Percentiles rank a stretch among this genome's conserved stretches.
These are phyloP conservation scores for Neohortaea acidophila DNA, from an alignment of 495 filamentous ascomycete species.

Conservation along the genomic window DNA sequence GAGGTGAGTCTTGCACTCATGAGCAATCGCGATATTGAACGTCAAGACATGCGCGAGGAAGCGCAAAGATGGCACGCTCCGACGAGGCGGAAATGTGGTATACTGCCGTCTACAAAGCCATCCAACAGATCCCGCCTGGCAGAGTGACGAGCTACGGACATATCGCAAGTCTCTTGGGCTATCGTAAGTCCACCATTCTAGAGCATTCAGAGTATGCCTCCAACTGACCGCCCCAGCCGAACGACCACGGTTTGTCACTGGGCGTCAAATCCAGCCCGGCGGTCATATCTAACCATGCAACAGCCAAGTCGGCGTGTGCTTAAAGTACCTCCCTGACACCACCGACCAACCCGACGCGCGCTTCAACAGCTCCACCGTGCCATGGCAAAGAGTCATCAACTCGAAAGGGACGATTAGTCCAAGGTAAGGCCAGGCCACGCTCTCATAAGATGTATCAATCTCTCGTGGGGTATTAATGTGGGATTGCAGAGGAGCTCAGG, in stretches of 20 bases:
- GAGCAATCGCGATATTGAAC: no score
- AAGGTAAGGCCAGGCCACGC: slow-evolving; percentile 40
- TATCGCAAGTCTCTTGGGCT: slow-evolving; percentile 64
- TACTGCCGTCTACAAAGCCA: slow-evolving; percentile 63
- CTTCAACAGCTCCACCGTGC: slow-evolving; percentile 64
- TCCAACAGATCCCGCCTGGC: slow-evolving; percentile 70
- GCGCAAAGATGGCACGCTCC: slow-evolving; percentile 14
- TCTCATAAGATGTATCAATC: slow-evolving; percentile 1
- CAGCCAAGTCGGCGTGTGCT: slow-evolving; percentile 70
- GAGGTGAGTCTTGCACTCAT: no score
- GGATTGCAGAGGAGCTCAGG: slow-evolving; percentile 20
- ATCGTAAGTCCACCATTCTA: slow-evolving; percentile 55
- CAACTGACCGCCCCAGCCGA: slow-evolving; percentile 12
- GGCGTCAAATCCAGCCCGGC: no score
- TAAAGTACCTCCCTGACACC: slow-evolving; percentile 61
- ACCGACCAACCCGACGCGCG: slow-evolving; percentile 24
- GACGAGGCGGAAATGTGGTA: slow-evolving; percentile 70
- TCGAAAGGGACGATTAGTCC: slow-evolving; percentile 71
- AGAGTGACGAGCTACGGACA: slow-evolving; percentile 82
- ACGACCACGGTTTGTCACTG: slow-evolving; percentile 3
- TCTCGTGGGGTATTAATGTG: slow-evolving; percentile 7
- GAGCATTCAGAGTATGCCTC: no score
- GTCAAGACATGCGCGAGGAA: no score
- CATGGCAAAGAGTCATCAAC: slow-evolving; percentile 90
- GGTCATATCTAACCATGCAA: background rate